Evolutionary conservation across 2,329 filamentous ascomycete species (phyloP), one percentile per base, ranked within the genome.

Genomic region (Fusarium anthophilum): DNA sequence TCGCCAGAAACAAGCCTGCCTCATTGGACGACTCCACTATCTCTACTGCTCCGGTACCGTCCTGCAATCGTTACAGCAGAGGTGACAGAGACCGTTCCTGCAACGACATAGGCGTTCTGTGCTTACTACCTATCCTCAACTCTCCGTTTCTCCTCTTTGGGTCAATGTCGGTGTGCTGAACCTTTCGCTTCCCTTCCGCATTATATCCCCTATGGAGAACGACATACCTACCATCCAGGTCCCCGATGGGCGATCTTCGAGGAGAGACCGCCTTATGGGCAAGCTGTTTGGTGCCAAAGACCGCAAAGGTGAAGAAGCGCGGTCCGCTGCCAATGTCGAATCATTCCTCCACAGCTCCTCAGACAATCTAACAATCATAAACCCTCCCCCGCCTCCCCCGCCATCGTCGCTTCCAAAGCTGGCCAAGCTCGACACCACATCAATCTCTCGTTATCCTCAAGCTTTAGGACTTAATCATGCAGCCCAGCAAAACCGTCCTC

Each of bases 241-340:
- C 73, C 81, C 83, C 64, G 84, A 86, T 69, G 82, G 80, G 66
- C 81, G 83, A 65, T 79, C 80, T 69, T 85, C 86, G 41, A 86
- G 83, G 80, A 83, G 86, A 76, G 86, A 86, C 77, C 89, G 90
- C 69, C 81, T 92, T 53, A 91, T 91, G 87, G 90, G 90, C 74
- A 91, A 90, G 83, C 83, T 92, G 66, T 91, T 91, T 77, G 85
- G 85, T 64, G 80, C 81, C 70, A 86, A 84, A 77, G 85, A 86
- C 58, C 77, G 77, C 73, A 86, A 84, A 68, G 72, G 76, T 39
- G 75, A 79, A 24, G 78, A 81, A 24, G 80, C 79, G 64, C 80
- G 81, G 57, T 82, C 81, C 18, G 82, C 82, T 47, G 83, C 82
- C 75, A 86, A 89, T 56, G 84, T 92, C 70, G 86, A 91, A 77